Evolutionary conservation across 2,329 filamentous ascomycete species (phyloP), one percentile per base, ranked within the genome.

Genomic region (Fusarium sp.): DNA sequence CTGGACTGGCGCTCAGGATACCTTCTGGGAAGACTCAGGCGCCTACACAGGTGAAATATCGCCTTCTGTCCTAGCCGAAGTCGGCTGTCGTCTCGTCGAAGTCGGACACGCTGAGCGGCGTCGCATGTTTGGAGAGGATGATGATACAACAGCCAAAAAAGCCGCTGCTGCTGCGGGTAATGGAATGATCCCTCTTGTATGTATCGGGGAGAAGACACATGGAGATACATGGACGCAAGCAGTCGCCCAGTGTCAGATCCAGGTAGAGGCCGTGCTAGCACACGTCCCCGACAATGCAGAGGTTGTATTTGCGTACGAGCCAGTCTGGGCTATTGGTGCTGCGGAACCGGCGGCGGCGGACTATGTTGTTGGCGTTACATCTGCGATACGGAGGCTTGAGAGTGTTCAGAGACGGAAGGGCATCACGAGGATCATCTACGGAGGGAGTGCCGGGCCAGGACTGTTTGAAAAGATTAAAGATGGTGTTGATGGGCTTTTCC

Each of bases 301-400:
- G 43, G 82, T 95, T 6, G 84, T 94, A 7, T 82, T 96, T 53
- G 92, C 92, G 1, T 96, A 96, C 71, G 92, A 96, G 78, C 92
- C 92, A 8, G 91, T 95, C 2, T 96, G 92, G 92, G 92, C 92
- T 1, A 96, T 95, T 74, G 92, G 92, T 1, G 88, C 91, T 9
- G 79, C 83, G 2, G 79, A 88, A 69, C 91, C 92, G 3, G 92
- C 92, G 0, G 82, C 82, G 8, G 84, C 88, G 15, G 87, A 88
- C 59, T 88, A 96, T 71, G 89, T 96, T 0, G 82, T 88, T 4
- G 83, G 80, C 33, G 90, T 95, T 2, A 87, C 90, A 14, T 82
- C 82, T 67, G 85, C 84, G 15, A 80, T 93, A 44, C 81, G 88
- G 49, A 69, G 70, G 6, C 73, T 85, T 10, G 81, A 84, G 23